Base-by-base conservation (phyloP, 768 basidiomycete species). In the Russula sp. region DNA sequence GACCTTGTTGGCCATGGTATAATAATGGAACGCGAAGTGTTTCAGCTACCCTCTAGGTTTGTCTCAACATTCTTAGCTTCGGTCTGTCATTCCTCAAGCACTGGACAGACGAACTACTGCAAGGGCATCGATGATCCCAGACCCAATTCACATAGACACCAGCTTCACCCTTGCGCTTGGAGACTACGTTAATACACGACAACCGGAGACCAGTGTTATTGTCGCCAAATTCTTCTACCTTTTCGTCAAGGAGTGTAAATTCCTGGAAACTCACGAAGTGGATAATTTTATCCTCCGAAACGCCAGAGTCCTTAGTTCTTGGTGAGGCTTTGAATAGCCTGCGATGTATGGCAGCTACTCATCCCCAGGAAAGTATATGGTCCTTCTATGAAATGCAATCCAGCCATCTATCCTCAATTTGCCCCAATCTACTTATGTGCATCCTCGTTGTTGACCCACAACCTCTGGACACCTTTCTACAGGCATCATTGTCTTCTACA, bases 241-340 rank as follows among this genome's bases (percentile, higher is more conserved):
- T 14, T 85, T 89, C 66, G 70, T 86, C 41, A 81, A 77, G 42
- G 79, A 85, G 45, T 80, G 85, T 2, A 78, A 82, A 1, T 78
- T 82, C 43, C 69, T 90, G 58, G 85, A 87, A 66, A 69, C 81
- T 1, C 80, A 86, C 65, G 88, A 88, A 71, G 76, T 86, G 2
- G 87, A 88, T 67, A 87, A 88, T 69, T 88, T 90, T 66, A 78
- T 89, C 35, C 70, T 88, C 36, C 79, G 81, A 50, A 87, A 88
- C 65, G 83, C 80, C 13, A 71, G 72, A 45, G 69, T 82, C 18
- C 73, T 91, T n/a, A 78, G 79, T 29, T 70, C 74, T 34, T 88
- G 87, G 88, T 90, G 69, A 60, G 77, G 56, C 9, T 8, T n/a
- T 6, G 5, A 41, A 42, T 53, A n/a, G 48, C 35, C 49, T 34